Percentiles rank a stretch among this genome's conserved stretches.
phyloP scores from a whole-genome alignment of 1,139 yeast species.

The Pichia sp. region DNA sequence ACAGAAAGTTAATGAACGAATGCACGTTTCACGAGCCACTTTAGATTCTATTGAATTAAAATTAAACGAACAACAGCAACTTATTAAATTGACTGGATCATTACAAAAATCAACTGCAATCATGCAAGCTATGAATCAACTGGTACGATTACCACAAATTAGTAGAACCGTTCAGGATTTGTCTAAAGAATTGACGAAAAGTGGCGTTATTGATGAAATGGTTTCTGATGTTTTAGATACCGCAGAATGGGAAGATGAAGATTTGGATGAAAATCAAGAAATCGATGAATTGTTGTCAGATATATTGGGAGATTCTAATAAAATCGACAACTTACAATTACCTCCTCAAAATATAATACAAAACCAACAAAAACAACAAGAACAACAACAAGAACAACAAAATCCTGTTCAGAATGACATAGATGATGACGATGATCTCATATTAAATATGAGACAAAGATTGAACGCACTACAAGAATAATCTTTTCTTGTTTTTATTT shows the following conservation, averaged over 20 bases:
- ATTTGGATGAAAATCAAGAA: constrained; percentile 60
- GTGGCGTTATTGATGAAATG: constrained; percentile 95
- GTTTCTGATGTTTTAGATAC: constrained; percentile 82
- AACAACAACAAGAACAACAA: not conserved
- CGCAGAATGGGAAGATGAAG: constrained; percentile 62
- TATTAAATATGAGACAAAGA: constrained; percentile 80
- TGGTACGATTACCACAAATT: constrained; percentile 75
- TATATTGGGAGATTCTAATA: constrained; percentile 31
- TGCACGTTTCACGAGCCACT: constrained; percentile 78
- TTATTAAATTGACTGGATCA: constrained; percentile 76
- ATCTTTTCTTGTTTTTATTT: not conserved
- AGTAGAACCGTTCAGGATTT: constrained; percentile 81
- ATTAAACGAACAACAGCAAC: constrained; percentile 85
- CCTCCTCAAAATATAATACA: too few species aligned
- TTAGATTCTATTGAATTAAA: constrained; percentile 82
- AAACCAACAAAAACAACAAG: not conserved
- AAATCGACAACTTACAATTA: too few species aligned
- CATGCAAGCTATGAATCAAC: constrained; percentile 82
- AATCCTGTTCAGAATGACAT: constrained; percentile 46
- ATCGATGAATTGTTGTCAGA: constrained; percentile 47
- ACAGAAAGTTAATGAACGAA: constrained; percentile 65
- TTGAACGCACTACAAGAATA: constrained; percentile 77
- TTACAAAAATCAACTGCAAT: constrained; percentile 73
- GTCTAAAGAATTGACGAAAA: constrained; percentile 80
- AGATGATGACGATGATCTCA: constrained; percentile 66